phyloP scores from a whole-genome alignment of 2,329 filamentous ascomycete genomes.

The Penicillium verrucosum region DNA sequence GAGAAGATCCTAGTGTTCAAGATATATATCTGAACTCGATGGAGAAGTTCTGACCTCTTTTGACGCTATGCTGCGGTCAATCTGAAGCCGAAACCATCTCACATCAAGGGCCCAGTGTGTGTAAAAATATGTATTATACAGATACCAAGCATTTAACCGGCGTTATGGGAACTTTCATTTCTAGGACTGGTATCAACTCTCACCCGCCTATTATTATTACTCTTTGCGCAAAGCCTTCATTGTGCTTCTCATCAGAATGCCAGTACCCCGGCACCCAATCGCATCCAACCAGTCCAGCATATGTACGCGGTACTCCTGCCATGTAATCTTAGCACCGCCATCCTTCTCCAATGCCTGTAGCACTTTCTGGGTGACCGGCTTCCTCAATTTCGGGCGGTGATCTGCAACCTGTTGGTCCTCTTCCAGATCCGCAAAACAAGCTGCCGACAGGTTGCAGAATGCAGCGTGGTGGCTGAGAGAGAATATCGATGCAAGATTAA shows the following conservation, averaged over 20 bases:
- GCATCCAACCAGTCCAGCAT: constrained; percentile 66
- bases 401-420: constrained; percentile 38
- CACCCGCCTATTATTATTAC: constrained; percentile 6
- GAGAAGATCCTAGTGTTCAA: constrained; percentile 70
- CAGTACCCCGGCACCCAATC: constrained; percentile 63
- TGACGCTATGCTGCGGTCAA: background rate
- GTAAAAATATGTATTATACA: constrained; percentile 15
- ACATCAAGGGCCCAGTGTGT: background rate
- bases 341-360: constrained; percentile 60
- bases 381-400: constrained; percentile 27
- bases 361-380: constrained; percentile 66
- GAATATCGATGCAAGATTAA: constrained; percentile 43
- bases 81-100: background rate
- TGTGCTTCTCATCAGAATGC: constrained; percentile 72
- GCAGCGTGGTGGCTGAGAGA: constrained; percentile 48
- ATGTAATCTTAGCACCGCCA: constrained; percentile 65
- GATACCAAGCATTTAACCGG: constrained; percentile 14
- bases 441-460: constrained; percentile 46
- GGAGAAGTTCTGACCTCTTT: constrained; percentile 22
- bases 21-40: constrained; percentile 70
- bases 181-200: background rate
- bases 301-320: constrained; percentile 72
- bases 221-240: constrained; percentile 68
- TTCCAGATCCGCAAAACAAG: constrained; percentile 49
- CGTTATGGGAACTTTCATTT: constrained; percentile 1